Percentiles rank a stretch among this genome's conserved stretches.
These are phyloP conservation scores for Scheffersomyces amazonensis DNA, from an alignment of 805 yeast genomes.

Conservation along the genomic window DNA sequence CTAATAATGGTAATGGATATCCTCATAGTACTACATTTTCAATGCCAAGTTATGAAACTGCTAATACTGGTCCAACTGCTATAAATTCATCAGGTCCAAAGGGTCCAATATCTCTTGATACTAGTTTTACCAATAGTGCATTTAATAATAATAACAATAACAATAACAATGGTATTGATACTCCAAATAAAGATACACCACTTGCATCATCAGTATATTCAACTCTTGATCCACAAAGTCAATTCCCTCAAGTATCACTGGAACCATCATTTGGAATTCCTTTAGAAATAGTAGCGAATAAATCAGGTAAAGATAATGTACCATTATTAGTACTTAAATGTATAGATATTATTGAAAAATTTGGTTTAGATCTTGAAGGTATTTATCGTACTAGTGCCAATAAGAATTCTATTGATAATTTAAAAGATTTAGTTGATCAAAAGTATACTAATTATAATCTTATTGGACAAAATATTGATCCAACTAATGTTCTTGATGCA, in stretches of 20 bases:
- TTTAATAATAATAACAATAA: no score
- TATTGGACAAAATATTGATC: constrained; percentile 40
- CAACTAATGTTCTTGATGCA: constrained; percentile 56
- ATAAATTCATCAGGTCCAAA: background rate
- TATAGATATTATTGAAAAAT: constrained; percentile 78
- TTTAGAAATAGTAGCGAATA: constrained; percentile 70
- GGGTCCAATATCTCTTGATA: background rate
- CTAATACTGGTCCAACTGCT: background rate
- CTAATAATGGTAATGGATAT: background rate
- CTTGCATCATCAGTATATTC: constrained; percentile 1
- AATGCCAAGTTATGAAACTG: constrained; percentile 15
- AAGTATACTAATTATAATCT: constrained; percentile 64
- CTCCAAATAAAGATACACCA: background rate
- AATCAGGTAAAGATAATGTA: constrained; percentile 83
- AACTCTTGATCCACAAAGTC: background rate
- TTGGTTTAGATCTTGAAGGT: constrained; percentile 86
- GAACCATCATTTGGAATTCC: constrained; percentile 76
- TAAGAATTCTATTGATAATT: constrained; percentile 65
- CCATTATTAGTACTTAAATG: constrained; percentile 89
- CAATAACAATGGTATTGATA: background rate
- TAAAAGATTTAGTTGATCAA: constrained; percentile 66
- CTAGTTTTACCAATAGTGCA: background rate
- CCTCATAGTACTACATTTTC: constrained; percentile 3
- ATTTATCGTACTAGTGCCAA: constrained; percentile 86
- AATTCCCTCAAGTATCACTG: constrained; percentile 7